Base-by-base conservation (phyloP, 352 stramenopile genomes). In the Globisporangium splendens region DNA sequence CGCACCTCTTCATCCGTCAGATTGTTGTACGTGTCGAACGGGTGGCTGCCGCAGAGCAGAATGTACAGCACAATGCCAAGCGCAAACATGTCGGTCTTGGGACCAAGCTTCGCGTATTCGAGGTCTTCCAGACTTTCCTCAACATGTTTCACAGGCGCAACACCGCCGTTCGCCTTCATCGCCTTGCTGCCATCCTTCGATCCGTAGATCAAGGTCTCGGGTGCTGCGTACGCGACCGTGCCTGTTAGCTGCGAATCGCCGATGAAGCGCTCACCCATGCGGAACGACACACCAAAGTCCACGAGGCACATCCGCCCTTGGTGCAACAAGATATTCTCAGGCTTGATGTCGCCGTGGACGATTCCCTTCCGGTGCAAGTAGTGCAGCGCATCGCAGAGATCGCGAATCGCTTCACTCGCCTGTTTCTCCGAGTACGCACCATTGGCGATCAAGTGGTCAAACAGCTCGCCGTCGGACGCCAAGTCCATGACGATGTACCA, bases 261-360 rank as follows among this genome's bases (percentile, higher is more conserved):
- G 24, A 85, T 88, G 54, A 89, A 88, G 7, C 77, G 75, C 56
- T 95, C 83, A 33, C 82, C 82, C 24, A 89, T 64, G 11, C 83
- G 83, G 65, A 94, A 93, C 1, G 83, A 91, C 4, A 91, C 80
- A 55, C 83, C 85, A 68, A 94, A 94, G 71, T 94, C 85, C 46
- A 91, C 84, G n/a, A 93, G 77, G 56, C 83, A 91, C 81, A 91
- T 90, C 58, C 75, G 75, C 7, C 74, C 77, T 46, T 85, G 62
- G 41, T 88, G 75, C 47, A 91, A 64, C 64, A 96, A 56, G 52
- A 95, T 83, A 50, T 96, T 96, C 63, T 96, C 87, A 0, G 87
- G 87, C 54, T 96, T 96, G 65, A 96, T 86, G 63, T 96, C 87
- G 51, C 83, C 87, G 54, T 96, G 88, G 2, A 96, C 84, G 24